Conservation (phyloP, 768 basidiomycete species). For the Cyathus striatus region DNA sequence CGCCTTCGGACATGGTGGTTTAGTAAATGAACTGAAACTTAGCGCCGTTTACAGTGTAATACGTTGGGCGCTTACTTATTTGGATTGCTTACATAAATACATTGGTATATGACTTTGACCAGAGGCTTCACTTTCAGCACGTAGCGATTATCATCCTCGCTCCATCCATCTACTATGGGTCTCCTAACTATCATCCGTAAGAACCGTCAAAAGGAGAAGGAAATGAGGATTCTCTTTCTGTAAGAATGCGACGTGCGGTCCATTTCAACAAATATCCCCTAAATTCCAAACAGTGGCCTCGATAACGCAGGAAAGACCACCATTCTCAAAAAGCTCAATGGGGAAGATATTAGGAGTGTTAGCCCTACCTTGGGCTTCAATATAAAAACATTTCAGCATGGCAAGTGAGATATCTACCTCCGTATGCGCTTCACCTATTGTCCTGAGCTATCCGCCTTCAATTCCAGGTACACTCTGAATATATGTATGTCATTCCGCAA, state of each 20-base stretch:
- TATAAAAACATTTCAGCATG: constrained; percentile 93
- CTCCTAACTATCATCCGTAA: constrained; percentile 96
- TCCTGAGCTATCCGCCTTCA: too few relatives aligned
- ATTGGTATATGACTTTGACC: too few relatives aligned
- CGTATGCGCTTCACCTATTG: too few relatives aligned
- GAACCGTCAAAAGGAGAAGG: constrained; percentile 90
- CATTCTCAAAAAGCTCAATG: constrained; percentile 90
- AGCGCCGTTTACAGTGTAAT: too few relatives aligned
- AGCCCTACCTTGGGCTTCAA: constrained; percentile 98
- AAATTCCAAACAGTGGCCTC: constrained; percentile 61
- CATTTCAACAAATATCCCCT: constrained; percentile 1
- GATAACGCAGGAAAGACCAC: constrained; percentile 99
- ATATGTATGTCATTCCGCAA: constrained; percentile 69
- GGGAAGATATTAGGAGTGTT: constrained; percentile 83
- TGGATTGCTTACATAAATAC: too few relatives aligned
- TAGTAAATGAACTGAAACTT: too few relatives aligned
- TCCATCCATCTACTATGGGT: constrained; percentile 52
- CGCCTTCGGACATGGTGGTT: constrained; percentile 7
- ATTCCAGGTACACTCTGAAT: constrained; percentile 76
- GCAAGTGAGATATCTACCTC: constrained; percentile 60
- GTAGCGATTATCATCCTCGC: not conserved
- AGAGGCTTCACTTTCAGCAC: not conserved
- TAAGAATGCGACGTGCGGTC: constrained; percentile 26
- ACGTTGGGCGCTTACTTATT: too few relatives aligned
- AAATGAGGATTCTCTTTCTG: constrained; percentile 96